Percentiles rank a stretch among this genome's conserved stretches.
Conservation (phyloP, 345 rosid species). For the Nasturtium officinale region DNA sequence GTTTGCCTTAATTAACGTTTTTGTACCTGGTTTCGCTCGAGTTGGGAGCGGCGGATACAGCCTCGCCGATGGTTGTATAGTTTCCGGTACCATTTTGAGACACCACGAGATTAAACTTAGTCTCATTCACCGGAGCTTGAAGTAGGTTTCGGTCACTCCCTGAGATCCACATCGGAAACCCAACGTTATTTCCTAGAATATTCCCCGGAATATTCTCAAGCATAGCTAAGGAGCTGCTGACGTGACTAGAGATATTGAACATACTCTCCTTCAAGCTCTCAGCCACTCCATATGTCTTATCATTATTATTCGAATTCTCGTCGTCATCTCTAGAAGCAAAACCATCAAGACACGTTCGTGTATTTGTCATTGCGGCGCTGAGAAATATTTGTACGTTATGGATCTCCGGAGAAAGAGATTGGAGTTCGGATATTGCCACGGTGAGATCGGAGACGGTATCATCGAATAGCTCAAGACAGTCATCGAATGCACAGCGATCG, state of each 20-base stretch:
- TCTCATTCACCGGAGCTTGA: slow-evolving; percentile 47
- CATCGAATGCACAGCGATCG: slow-evolving; percentile 55
- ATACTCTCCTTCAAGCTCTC: slow-evolving; percentile 50
- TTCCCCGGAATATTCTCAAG: slow-evolving; percentile 61
- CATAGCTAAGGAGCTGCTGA: slow-evolving; percentile 66
- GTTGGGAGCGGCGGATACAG: slow-evolving; percentile 75
- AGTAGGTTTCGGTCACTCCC: slow-evolving; percentile 51
- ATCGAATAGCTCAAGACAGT: slow-evolving; percentile 69
- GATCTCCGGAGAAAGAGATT: background rate
- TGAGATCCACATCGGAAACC: slow-evolving; percentile 64
- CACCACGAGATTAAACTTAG: slow-evolving; percentile 55
- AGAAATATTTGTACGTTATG: slow-evolving; percentile 55
- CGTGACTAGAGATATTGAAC: slow-evolving; percentile 61
- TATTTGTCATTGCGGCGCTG: slow-evolving; percentile 80
- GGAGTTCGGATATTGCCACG: slow-evolving; percentile 53
- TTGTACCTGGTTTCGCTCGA: slow-evolving; percentile 64
- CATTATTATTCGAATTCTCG: slow-evolving; percentile 7
- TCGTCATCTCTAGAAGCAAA: slow-evolving; percentile 43
- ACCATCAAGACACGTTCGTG: slow-evolving; percentile 94
- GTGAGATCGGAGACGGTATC: slow-evolving; percentile 54
- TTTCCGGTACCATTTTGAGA: slow-evolving; percentile 78
- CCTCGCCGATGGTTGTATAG: slow-evolving; percentile 62
- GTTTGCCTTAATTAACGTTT: too few relatives aligned
- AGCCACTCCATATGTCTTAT: slow-evolving; percentile 29
- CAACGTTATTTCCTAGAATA: slow-evolving; percentile 47